Evolutionary conservation across 257 asterid genomes (phyloP).

Genomic region (Scutellaria baicalensis): DNA sequence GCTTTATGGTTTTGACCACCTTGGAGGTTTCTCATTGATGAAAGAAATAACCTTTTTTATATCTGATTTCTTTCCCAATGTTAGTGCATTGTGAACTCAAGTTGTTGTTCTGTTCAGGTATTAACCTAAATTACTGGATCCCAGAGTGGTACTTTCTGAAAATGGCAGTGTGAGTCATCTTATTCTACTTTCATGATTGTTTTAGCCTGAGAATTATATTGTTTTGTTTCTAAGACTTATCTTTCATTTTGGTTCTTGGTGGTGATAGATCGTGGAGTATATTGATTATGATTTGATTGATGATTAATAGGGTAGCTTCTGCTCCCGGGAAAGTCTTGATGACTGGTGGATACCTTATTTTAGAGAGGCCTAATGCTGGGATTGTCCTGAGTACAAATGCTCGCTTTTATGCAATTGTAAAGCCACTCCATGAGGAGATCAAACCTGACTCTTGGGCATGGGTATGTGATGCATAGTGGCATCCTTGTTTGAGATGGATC

Average conservation of each 20-base stretch:
- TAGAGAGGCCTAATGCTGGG: conserved; percentile 98
- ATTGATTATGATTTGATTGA: conserved; percentile 19
- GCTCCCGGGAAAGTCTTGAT: conserved; percentile 99
- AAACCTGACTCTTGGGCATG: conserved; percentile 79
- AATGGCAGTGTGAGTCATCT: conserved; percentile 49
- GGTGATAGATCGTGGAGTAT: neutral
- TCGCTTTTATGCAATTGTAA: conserved; percentile 86
- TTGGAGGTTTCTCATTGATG: neutral
- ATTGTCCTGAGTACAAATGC: conserved; percentile 95
- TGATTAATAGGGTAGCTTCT: conserved; percentile 70
- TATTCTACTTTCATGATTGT: neutral
- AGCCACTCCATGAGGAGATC: conserved; percentile 61
- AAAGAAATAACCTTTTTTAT: neutral
- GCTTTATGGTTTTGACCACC: too few relatives aligned
- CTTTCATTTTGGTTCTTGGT: neutral
- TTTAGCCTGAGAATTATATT: neutral
- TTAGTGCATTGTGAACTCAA: neutral
- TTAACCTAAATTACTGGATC: neutral
- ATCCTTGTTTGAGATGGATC: neutral
- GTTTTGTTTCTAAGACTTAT: neutral
- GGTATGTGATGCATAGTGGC: conserved; percentile 40
- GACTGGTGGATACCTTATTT: conserved; percentile 94
- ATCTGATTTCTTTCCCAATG: neutral
- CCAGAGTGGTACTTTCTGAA: conserved; percentile 11
- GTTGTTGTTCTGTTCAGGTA: conserved; percentile 19